phyloP scores from a whole-genome alignment of 2,329 filamentous ascomycete genomes.

The Neoscytalidium dimidiatum region DNA sequence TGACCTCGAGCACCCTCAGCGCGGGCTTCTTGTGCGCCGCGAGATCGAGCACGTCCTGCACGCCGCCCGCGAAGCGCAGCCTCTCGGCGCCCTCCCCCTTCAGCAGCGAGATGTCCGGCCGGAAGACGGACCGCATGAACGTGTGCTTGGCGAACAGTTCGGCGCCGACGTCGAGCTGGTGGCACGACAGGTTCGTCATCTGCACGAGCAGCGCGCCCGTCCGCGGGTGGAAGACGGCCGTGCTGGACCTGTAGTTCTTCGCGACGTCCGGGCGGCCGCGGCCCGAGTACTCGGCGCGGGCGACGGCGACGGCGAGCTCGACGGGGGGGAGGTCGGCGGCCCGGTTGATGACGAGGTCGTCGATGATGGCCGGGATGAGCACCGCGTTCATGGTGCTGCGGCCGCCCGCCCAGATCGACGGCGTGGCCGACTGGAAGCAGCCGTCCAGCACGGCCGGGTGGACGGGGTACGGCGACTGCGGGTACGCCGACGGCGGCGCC shows the following conservation, averaged over 20 bases:
- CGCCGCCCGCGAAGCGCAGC: neutral
- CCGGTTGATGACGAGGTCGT: slow-evolving; percentile 25
- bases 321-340: neutral
- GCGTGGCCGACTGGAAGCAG: slow-evolving; percentile 30
- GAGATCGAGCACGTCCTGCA: slow-evolving; percentile 33
- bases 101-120: slow-evolving; percentile 26
- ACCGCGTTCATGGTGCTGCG: slow-evolving; percentile 22
- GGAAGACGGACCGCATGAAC: slow-evolving; percentile 24
- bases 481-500: slow-evolving; percentile 23
- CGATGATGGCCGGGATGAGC: slow-evolving; percentile 26
- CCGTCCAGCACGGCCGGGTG: slow-evolving; percentile 37
- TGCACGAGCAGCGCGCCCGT: slow-evolving; percentile 23
- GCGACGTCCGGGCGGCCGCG: slow-evolving; percentile 21
- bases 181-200: slow-evolving; percentile 25
- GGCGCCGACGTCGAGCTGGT: slow-evolving; percentile 23
- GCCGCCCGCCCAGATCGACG: slow-evolving; percentile 25
- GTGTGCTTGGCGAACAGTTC: slow-evolving; percentile 21
- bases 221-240: slow-evolving; percentile 14
- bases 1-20: slow-evolving; percentile 37
- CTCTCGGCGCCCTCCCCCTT: neutral
- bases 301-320: neutral
- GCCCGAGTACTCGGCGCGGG: slow-evolving; percentile 22
- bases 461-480: slow-evolving; percentile 33
- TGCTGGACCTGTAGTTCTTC: slow-evolving; percentile 21
- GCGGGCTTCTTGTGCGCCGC: slow-evolving; percentile 39